Evolutionary conservation across 2,329 filamentous ascomycete genomes (phyloP).

Genomic region (Penicillium sp.): DNA sequence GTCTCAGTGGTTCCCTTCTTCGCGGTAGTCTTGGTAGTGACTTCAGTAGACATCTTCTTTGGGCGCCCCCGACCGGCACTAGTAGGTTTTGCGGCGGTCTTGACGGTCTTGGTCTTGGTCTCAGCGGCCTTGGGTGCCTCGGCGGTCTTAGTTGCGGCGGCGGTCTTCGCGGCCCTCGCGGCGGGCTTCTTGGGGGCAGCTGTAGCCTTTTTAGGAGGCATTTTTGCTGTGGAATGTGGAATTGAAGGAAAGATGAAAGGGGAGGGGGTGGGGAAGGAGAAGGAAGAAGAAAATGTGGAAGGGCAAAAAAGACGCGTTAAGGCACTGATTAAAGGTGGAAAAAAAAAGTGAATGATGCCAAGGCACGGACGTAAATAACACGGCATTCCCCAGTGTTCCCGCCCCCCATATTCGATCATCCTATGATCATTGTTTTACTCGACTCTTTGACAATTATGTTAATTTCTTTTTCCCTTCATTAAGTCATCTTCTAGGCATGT

Average conservation of each 20-base stretch:
- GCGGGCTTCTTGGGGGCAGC: conserved; percentile 2
- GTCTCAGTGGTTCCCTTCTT: conserved; percentile 15
- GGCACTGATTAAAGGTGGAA: conserved; percentile 2
- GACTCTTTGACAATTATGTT: not conserved
- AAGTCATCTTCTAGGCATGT: not conserved
- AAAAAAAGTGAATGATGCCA: conserved; percentile 11
- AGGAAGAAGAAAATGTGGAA: not conserved
- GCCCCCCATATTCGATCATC: not conserved
- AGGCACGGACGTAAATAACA: conserved; percentile 21
- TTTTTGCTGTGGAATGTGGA: conserved; percentile 12
- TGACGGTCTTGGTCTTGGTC: conserved; percentile 12
- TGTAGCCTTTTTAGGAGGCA: conserved; percentile 33
- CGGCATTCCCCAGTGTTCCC: conserved; percentile 17
- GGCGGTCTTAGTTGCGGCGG: conserved; percentile 14
- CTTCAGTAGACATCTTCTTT: conserved; percentile 17
- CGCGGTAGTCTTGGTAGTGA: conserved; percentile 12
- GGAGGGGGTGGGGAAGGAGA: not conserved
- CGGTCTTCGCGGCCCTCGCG: conserved; percentile 8
- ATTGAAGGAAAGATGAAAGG: conserved; percentile 4
- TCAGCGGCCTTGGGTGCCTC: not conserved
- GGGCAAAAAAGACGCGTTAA: conserved; percentile 4
- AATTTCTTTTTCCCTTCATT: not conserved
- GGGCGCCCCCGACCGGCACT: conserved; percentile 10
- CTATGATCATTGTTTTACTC: not conserved
- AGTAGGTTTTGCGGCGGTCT: conserved; percentile 12